Evolutionary conservation across 2,329 filamentous ascomycete species (phyloP), one percentile per base, ranked within the genome.

Genomic region (Remersonia thermophila): DNA sequence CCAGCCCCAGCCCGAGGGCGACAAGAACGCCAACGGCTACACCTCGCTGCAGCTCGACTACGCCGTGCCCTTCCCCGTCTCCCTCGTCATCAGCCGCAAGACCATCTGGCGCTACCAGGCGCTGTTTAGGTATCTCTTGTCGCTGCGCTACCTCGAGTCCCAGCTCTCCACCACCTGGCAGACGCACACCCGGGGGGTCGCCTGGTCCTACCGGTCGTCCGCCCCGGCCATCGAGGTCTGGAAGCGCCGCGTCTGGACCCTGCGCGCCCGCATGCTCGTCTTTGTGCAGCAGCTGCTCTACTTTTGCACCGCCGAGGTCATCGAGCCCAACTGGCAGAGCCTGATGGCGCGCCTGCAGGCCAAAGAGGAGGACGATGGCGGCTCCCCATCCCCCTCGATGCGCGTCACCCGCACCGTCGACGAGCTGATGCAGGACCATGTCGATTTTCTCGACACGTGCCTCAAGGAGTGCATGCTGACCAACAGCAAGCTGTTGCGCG

Each of bases 401-500:
- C 51, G 56, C 1, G 54, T 60, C 6, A 65, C 63, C 28, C 62
- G 86, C 27, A 98, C 91, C 0, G 91, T 98, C 1, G 91, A 98
- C 53, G 86, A 96, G 61, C 63, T 98, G 53, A 98, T 98, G 91
- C 85, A 96, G 61, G 87, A 96, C 53, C 91, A 98, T 60, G 87
- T 98, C 41, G 91, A 96, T 60, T 98, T 98, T 57, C 64, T 98
- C 32, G 91, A 95, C 51, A 96, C 91, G 3, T 98, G 91, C 56
- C 67, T 98, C 51, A 98, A 96, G 61, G 91, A 96, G 62, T 96
- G 91, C 65, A 96, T 96, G 86, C 69, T 98, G 46, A 98, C 91
- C 14, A 95, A 98, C 57, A 85, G 84, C 54, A 95, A 94, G 62
- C 69, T 98, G 6, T 63, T 98, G 5, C 80, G 85, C 60, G 89